A percentile compares a stretch with the other conserved stretches of the same genome.
phyloP scores from a whole-genome alignment of 768 basidiomycete species.

The Psilocybe subaeruginosa region DNA sequence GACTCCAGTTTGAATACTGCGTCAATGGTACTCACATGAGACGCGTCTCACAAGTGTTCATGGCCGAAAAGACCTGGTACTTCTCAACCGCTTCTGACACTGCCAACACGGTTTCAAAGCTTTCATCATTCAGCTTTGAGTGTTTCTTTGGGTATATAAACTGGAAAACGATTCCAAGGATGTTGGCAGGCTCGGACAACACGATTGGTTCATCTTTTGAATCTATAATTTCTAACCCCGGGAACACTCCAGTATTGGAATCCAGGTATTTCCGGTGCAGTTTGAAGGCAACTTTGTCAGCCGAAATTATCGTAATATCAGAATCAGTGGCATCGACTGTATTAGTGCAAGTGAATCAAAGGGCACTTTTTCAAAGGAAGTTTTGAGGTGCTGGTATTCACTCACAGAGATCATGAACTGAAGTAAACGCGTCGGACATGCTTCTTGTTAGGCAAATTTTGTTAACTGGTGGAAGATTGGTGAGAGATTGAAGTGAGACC shows the following conservation, averaged over 20 bases:
- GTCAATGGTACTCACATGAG: constrained; percentile 16
- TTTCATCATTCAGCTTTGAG: constrained; percentile 20
- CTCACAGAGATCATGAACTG: not conserved
- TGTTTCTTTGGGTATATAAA: constrained; percentile 26
- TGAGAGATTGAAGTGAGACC: no score
- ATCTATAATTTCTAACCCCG: constrained; percentile 16
- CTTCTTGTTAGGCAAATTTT: no score
- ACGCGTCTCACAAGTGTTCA: constrained; percentile 20
- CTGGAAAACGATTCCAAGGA: constrained; percentile 8
- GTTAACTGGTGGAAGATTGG: no score
- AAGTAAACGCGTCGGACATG: not conserved
- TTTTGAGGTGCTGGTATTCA: not conserved
- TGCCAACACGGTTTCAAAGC: constrained; percentile 12
- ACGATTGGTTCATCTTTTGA: constrained; percentile 7
- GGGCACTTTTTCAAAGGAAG: not conserved
- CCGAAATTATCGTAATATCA: not conserved
- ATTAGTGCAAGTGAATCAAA: not conserved
- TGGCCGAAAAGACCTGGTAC: constrained; percentile 25
- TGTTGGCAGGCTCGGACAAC: not conserved
- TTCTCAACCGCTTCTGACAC: constrained; percentile 27
- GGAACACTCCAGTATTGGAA: constrained; percentile 25
- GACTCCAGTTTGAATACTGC: not conserved
- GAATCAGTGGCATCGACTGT: not conserved
- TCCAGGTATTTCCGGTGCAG: constrained; percentile 30
- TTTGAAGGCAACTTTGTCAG: not conserved